Conservation (phyloP, 805 yeast species). For the Wickerhamiella brachini region DNA sequence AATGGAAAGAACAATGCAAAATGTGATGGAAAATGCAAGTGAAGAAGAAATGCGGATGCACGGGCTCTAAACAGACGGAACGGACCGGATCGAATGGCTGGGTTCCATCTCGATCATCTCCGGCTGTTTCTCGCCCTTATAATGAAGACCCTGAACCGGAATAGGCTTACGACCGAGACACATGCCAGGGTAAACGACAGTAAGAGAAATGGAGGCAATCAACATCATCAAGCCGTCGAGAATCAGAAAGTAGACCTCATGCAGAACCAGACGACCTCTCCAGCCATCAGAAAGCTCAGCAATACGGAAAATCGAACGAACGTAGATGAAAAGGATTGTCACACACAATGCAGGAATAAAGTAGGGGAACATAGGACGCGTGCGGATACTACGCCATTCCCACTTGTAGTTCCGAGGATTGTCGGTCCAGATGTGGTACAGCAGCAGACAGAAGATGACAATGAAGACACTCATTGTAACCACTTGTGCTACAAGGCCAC, state of each 20-base stretch:
- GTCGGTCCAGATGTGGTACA: slow-evolving; percentile 5
- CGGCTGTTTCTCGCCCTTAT: slow-evolving; percentile 1
- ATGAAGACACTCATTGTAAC: slow-evolving; percentile 51
- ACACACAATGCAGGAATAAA: slow-evolving; percentile 17
- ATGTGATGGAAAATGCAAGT: neutral
- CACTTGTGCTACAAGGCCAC: slow-evolving; percentile 68
- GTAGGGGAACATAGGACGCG: slow-evolving; percentile 13
- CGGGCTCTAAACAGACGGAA: neutral
- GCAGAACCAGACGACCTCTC: slow-evolving; percentile 47
- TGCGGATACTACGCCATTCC: slow-evolving; percentile 9
- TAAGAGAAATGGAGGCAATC: slow-evolving; percentile 32
- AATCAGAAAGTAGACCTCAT: slow-evolving; percentile 44
- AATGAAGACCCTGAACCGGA: slow-evolving; percentile 17
- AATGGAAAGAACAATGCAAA: too few relatives aligned
- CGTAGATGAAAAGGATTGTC: slow-evolving; percentile 40
- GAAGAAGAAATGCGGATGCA: neutral
- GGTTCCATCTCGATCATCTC: neutral
- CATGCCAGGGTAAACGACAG: slow-evolving; percentile 52
- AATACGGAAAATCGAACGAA: slow-evolving; percentile 61
- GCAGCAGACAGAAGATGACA: slow-evolving; percentile 33
- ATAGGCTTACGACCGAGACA: slow-evolving; percentile 29
- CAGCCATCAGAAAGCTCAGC: slow-evolving; percentile 64
- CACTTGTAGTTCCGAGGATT: slow-evolving; percentile 11
- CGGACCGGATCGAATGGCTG: neutral
- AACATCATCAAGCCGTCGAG: slow-evolving; percentile 52